Evolutionary conservation across 805 yeast genomes (phyloP).

Genomic region (Starmerella sirachaensis): DNA sequence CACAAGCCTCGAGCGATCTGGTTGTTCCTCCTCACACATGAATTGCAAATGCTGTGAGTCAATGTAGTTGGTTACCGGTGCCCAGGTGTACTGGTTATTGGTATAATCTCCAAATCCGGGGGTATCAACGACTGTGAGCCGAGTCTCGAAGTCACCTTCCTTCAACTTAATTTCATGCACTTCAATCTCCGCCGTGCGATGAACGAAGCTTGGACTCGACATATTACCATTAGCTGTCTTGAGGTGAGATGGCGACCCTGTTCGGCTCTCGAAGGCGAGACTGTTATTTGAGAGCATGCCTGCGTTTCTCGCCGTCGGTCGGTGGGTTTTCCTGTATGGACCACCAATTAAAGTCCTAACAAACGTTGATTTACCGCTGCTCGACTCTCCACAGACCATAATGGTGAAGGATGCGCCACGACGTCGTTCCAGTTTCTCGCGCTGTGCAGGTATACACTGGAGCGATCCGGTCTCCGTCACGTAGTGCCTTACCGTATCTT

Average conservation of each 20-base stretch:
- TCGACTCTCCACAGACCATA: slow-evolving; percentile 75
- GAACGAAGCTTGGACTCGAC: slow-evolving; percentile 23
- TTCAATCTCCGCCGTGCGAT: slow-evolving; percentile 61
- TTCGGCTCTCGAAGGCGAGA: no score
- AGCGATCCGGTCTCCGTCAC: not conserved
- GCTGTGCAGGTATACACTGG: slow-evolving; percentile 12
- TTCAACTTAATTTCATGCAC: slow-evolving; percentile 68
- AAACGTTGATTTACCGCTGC: slow-evolving; percentile 86
- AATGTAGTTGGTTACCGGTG: slow-evolving; percentile 72
- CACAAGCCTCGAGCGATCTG: slow-evolving; percentile 39
- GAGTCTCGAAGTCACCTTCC: slow-evolving; percentile 68
- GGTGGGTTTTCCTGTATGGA: not conserved
- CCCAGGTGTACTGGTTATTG: slow-evolving; percentile 77
- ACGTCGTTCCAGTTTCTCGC: slow-evolving; percentile 28
- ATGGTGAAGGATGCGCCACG: slow-evolving; percentile 50
- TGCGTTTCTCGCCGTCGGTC: not conserved
- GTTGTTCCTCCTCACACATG: slow-evolving; percentile 92
- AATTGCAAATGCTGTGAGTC: slow-evolving; percentile 82
- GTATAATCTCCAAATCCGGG: slow-evolving; percentile 92
- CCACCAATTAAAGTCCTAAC: slow-evolving; percentile 68
- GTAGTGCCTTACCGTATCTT: not conserved
- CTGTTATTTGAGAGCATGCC: slow-evolving; percentile 21
- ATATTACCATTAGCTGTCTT: not conserved
- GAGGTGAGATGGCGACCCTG: no score
- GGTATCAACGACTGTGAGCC: slow-evolving; percentile 75